Base-by-base conservation (phyloP, 106 monocot species). In the Triglochin maritima region DNA sequence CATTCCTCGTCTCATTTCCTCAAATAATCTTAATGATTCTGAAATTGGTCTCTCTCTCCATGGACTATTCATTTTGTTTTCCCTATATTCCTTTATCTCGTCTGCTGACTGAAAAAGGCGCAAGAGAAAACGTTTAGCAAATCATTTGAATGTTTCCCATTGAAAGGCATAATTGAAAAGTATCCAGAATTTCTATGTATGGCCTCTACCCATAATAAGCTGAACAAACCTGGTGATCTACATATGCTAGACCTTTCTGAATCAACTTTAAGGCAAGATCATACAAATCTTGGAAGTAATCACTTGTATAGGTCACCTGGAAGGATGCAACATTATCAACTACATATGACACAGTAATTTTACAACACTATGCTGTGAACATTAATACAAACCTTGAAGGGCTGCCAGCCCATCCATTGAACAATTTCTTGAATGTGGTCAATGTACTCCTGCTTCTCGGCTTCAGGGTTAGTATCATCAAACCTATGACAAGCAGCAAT, bases 401-500 rank as follows among this genome's bases (percentile, higher is more conserved):
- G 88, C 75, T 86, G 45, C 98, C 98, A 99, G 59, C 98, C 98
- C 84, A 99, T 76, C 98, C 98, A 99, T n/a, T 81, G 69, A 42
- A 99, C 84, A 66, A 99, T 89, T 65, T 92, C 92, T 68, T 92
- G 65, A 52, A 92, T 99, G 75, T 99, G 92, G 16, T 99, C 92
- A 56, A 92, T 92, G 50, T 99, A 99, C 75, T 99, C 98, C 59
- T 62, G 60, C 69, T 86, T 99, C 70, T 99, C 98, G 68, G 98
- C 98, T 76, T 89, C 92, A 63, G 98, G 98, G 58, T 99, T 99
- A 50, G 98, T 99, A 76, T 99, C 98, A 78, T 99, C 98, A 72
- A 84, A 99, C 70, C 98, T 98, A 69, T 52, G 41, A 53, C 9
- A 29, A 66, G 49, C 12, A 62, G 41, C 15, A 61, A 29, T 29